Conservation (phyloP, 345 rosid genomes). For the Brassica rapa region DNA sequence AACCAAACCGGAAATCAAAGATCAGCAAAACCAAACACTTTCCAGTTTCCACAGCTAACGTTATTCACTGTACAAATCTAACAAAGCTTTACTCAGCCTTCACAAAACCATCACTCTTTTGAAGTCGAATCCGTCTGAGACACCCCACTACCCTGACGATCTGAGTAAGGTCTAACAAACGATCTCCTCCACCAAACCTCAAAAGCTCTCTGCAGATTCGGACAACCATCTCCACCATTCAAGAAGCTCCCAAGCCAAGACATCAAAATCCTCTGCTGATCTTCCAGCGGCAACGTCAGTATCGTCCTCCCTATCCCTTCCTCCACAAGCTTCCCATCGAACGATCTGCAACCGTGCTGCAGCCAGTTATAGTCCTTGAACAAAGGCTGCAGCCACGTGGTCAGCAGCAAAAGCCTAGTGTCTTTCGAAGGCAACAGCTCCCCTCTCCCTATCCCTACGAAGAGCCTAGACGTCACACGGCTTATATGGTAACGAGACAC, state of each 20-base stretch:
- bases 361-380: constrained; percentile 93
- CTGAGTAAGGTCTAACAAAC: constrained; percentile 71
- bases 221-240: constrained; percentile 87
- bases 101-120: constrained; percentile 27
- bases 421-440: constrained; percentile 88
- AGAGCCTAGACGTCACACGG: constrained; percentile 74
- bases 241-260: constrained; percentile 85
- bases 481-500: constrained; percentile 84
- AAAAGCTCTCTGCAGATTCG: constrained; percentile 92
- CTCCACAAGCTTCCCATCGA: constrained; percentile 87
- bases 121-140: constrained; percentile 32
- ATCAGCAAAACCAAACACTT: constrained; percentile 26
- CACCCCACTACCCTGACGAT: constrained; percentile 28
- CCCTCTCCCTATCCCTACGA: constrained; percentile 91
- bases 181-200: constrained; percentile 99
- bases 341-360: constrained; percentile 83
- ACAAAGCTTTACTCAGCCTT: constrained; percentile 19
- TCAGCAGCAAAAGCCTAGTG: constrained; percentile 63
- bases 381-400: constrained; percentile 90
- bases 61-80: constrained; percentile 35
- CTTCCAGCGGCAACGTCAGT: constrained; percentile 85
- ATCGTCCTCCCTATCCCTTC: constrained; percentile 97
- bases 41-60: constrained; percentile 21
- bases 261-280: constrained; percentile 82
- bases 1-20: not conserved